A percentile compares a stretch with the other conserved stretches of the same genome.
Evolutionary conservation across 225 moss, liverwort and hornwort species (phyloP).

Genomic region (Rhytidiadelphus loreus): DNA sequence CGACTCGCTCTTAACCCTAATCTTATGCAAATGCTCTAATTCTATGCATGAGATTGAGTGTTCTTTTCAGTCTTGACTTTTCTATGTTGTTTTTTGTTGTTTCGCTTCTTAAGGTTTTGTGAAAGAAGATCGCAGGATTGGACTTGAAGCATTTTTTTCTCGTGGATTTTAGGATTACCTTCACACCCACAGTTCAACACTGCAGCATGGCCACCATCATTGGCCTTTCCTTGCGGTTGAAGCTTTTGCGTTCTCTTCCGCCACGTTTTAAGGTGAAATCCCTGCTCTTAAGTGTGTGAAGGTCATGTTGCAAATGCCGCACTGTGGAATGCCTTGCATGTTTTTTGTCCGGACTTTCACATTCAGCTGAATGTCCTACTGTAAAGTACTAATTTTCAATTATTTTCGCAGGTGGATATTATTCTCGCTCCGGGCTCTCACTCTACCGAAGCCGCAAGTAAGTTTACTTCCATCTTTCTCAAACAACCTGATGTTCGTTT

Average conservation of each 20-base stretch:
- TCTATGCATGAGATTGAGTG: not conserved
- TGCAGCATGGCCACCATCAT: conserved; percentile 99
- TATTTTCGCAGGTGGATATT: conserved; percentile 61
- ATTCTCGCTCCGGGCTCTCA: conserved; percentile 83
- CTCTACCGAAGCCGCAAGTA: conserved; percentile 83
- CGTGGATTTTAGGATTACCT: conserved; percentile 54
- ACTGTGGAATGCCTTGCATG: not conserved
- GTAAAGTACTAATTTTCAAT: not conserved
- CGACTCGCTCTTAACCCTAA: not conserved
- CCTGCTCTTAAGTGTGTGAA: not conserved
- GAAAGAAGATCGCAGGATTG: not conserved
- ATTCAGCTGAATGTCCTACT: not conserved
- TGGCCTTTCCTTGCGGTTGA: conserved; percentile 86
- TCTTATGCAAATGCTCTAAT: not conserved
- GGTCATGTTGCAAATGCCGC: not conserved
- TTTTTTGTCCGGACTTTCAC: not conserved
- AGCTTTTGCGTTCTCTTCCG: conserved; percentile 77
- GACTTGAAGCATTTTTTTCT: not conserved
- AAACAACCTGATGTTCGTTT: not conserved
- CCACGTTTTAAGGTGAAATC: conserved; percentile 71
- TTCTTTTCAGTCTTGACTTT: not conserved
- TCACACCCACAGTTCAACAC: conserved; percentile 96
- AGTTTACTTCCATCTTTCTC: not conserved
- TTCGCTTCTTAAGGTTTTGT: not conserved
- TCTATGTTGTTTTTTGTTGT: not conserved